These are phyloP conservation scores for Protomyces inouyei DNA, from an alignment of 1,139 yeast genomes.

Conservation along the genomic window DNA sequence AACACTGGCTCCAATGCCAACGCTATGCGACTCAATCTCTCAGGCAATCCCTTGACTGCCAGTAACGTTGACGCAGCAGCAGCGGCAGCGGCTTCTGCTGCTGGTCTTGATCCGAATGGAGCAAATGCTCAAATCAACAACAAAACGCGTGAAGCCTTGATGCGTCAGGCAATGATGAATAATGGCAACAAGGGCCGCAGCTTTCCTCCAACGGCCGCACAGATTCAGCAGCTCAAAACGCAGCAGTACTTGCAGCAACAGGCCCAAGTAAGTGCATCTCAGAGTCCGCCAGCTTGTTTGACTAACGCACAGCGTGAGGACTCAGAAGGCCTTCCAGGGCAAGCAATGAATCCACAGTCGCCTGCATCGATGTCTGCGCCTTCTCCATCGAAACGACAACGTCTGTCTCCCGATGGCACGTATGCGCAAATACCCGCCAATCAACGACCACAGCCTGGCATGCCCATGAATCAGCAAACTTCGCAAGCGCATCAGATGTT, in stretches of 20 bases:
- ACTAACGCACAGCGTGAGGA: not conserved
- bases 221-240: constrained; percentile 29
- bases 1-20: not conserved
- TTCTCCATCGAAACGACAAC: constrained; percentile 41
- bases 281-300: too few relatives aligned
- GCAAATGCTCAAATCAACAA: constrained; percentile 29
- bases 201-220: constrained; percentile 27
- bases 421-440: constrained; percentile 33
- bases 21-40: constrained; percentile 4
- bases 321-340: not conserved
- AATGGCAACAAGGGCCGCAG: constrained; percentile 26
- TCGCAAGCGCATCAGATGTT: constrained; percentile 38
- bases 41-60: not conserved
- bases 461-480: constrained; percentile 3
- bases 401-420: constrained; percentile 41
- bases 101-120: constrained; percentile 20
- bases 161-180: constrained; percentile 36
- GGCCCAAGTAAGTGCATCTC: constrained; percentile 23
- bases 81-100: constrained; percentile 1
- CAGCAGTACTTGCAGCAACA: constrained; percentile 35
- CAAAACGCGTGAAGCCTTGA: constrained; percentile 36
- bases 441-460: constrained; percentile 2
- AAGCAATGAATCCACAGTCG: constrained; percentile 8
- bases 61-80: constrained; percentile 5
- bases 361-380: constrained; percentile 31